A percentile compares a stretch with the other conserved stretches of the same genome.
Conservation (phyloP, 768 basidiomycete species). For the Tulasnella calospora region DNA sequence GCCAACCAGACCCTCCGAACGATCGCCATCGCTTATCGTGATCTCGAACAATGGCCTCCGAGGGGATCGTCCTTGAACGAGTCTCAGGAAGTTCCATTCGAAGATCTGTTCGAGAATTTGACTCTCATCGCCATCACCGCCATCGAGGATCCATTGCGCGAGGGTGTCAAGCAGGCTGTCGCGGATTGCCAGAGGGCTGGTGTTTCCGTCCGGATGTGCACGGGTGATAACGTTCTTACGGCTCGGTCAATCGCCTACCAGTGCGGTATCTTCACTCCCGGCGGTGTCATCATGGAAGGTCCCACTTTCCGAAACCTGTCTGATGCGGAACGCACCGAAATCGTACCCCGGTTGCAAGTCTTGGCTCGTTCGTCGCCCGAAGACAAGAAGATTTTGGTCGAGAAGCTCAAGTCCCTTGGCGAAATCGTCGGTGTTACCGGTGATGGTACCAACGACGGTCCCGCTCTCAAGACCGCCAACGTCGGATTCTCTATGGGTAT, state of each 20-base stretch:
- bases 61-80: slow-evolving; percentile 39
- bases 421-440: slow-evolving; percentile 95
- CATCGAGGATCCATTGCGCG: slow-evolving; percentile 93
- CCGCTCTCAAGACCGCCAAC: slow-evolving; percentile 89
- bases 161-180: slow-evolving; percentile 86
- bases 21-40: slow-evolving; percentile 88
- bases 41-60: slow-evolving; percentile 85
- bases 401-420: slow-evolving; percentile 77
- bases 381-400: slow-evolving; percentile 91
- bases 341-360: slow-evolving; percentile 90
- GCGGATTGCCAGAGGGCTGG: slow-evolving; percentile 82
- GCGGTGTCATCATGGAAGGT: slow-evolving; percentile 97
- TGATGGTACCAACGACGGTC: slow-evolving; percentile 97
- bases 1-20: slow-evolving; percentile 94
- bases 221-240: slow-evolving; percentile 93
- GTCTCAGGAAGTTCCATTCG: slow-evolving; percentile 62
- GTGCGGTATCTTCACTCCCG: slow-evolving; percentile 89
- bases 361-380: slow-evolving; percentile 96
- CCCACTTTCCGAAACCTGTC: slow-evolving; percentile 81
- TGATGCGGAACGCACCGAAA: slow-evolving; percentile 64
- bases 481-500: slow-evolving; percentile 98
- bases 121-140: slow-evolving; percentile 87
- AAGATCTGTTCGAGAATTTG: slow-evolving; percentile 62
- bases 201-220: slow-evolving; percentile 96
- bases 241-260: slow-evolving; percentile 95